Evolutionary conservation across 192 early-diverging fungal genomes (phyloP).

Genomic region (Mortierella antarctica): DNA sequence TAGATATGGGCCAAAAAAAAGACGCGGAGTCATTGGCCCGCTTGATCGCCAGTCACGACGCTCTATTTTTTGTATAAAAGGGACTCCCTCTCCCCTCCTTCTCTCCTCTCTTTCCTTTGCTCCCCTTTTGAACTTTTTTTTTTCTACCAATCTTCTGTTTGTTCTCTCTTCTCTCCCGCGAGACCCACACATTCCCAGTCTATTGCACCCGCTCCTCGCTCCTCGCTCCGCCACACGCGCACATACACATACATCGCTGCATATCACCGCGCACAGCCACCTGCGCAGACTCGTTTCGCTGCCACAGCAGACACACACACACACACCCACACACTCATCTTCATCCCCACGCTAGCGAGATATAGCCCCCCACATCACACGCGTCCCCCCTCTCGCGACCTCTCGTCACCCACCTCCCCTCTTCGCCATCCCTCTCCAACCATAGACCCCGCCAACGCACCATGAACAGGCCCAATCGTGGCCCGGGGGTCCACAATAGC

Average conservation of each 20-base stretch:
- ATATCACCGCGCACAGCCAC: too few species aligned
- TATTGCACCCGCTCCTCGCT: too few species aligned
- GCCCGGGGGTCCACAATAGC: background rate
- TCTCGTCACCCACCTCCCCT: background rate
- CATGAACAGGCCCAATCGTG: slow-evolving; percentile 18
- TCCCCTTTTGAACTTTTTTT: background rate
- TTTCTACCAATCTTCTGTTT: background rate
- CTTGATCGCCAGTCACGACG: background rate
- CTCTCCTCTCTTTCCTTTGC: background rate
- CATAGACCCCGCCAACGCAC: background rate
- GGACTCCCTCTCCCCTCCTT: background rate
- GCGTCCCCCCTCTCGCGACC: background rate
- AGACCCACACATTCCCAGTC: too few species aligned
- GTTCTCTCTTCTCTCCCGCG: background rate
- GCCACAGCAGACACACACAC: background rate
- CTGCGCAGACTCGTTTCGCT: too few species aligned
- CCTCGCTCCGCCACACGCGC: too few species aligned
- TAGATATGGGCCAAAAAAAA: background rate
- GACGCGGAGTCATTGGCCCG: too few species aligned
- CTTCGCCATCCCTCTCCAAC: background rate
- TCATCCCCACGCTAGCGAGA: too few species aligned
- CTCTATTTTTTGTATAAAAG: background rate
- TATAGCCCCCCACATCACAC: too few species aligned
- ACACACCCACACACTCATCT: slow-evolving; percentile 4
- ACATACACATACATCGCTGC: too few species aligned